Evolutionary conservation across 179 eudicot species (phyloP), one percentile per base, ranked within the genome.

Genomic region (Silene noctiflora): DNA sequence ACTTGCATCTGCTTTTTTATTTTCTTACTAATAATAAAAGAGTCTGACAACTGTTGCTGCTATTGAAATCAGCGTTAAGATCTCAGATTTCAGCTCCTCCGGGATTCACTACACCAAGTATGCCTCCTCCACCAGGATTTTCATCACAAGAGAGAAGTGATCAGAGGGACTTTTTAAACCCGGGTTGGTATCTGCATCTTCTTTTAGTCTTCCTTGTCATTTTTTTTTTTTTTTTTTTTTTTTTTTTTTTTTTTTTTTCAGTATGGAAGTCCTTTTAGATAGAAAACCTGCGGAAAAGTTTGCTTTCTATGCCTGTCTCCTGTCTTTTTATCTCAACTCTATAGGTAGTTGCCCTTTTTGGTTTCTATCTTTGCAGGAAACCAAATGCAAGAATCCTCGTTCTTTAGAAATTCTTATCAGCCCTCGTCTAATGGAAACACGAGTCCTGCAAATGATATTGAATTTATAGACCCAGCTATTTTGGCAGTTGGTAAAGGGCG

Each of bases 71-170:
- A 92, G 97, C 46, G 67, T 78, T 97, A 62, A 89, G 95, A 81
- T 75, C 92, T 77, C 97, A 89, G 44, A 81, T 87, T 76, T 87
- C 96, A 63, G 97, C 97, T 29, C 99, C 98, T 24, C 99, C 99
- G 63, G 99, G 99, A 69, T 95, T 95, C 78, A 79, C 94, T 11
- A 81, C 63, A 16, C 91, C 95, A 55, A 88, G 81, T 73, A 91
- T 93, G 81, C 89, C 91, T 53, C 91, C 96, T 46, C 98, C 96
- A 16, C 98, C 99, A 46, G 99, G 99, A 48, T 95, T 95, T 80
- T 63, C 88, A 61, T 89, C 91, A 14, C 89, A 85, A 60, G 95
- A 80, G 62, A 91, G 91, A 85, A 79, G 80, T 72, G 96, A 85
- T 65, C 93, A 80, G 25, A 63, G 78, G 72, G 91, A 91, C 68